A percentile compares a stretch with the other conserved stretches of the same genome.
These are phyloP conservation scores for Trichosporon asahii DNA, from an alignment of 1,284 basidiomycete genomes.

Conservation along the genomic window DNA sequence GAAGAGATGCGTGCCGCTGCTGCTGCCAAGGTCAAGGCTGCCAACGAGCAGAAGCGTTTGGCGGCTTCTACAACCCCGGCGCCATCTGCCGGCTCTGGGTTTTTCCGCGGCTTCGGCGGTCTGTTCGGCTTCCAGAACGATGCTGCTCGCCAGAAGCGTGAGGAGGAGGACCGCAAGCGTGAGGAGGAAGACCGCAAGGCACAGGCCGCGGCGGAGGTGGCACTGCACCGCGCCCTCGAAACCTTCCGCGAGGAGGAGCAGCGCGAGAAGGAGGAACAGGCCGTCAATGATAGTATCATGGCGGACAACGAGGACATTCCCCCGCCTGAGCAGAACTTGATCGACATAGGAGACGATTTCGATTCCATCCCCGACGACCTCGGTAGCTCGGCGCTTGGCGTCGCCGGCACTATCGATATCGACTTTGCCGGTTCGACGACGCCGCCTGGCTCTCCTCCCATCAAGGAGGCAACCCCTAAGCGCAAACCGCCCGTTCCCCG, in stretches of 20 bases:
- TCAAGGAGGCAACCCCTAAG: slow-evolving; percentile 16
- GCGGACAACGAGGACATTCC: slow-evolving; percentile 24
- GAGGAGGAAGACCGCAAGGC: slow-evolving; percentile 16
- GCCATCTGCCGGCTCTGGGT: slow-evolving; percentile 36
- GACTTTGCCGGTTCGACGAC: slow-evolving; percentile 14
- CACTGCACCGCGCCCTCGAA: neutral
- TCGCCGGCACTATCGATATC: slow-evolving; percentile 19
- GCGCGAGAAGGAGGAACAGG: slow-evolving; percentile 26
- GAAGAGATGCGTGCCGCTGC: slow-evolving; percentile 43
- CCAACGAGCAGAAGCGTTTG: slow-evolving; percentile 28
- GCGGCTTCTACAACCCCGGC: slow-evolving; percentile 11
- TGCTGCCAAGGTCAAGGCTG: slow-evolving; percentile 35
- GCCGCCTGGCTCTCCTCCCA: slow-evolving; percentile 16
- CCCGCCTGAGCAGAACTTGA: slow-evolving; percentile 11
- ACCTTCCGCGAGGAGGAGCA: neutral
- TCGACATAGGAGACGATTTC: slow-evolving; percentile 19
- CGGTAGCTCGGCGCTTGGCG: slow-evolving; percentile 21
- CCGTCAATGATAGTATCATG: slow-evolving; percentile 23
- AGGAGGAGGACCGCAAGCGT: slow-evolving; percentile 34
- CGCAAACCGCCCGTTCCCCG: neutral
- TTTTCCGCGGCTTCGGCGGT: slow-evolving; percentile 40
- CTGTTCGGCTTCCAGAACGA: slow-evolving; percentile 29
- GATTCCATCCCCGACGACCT: slow-evolving; percentile 19
- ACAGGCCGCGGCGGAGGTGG: neutral
- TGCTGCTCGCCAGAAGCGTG: slow-evolving; percentile 24